Evolutionary conservation across 441 rosid genomes (phyloP).

Genomic region (Cnidoscolus chayamansa): DNA sequence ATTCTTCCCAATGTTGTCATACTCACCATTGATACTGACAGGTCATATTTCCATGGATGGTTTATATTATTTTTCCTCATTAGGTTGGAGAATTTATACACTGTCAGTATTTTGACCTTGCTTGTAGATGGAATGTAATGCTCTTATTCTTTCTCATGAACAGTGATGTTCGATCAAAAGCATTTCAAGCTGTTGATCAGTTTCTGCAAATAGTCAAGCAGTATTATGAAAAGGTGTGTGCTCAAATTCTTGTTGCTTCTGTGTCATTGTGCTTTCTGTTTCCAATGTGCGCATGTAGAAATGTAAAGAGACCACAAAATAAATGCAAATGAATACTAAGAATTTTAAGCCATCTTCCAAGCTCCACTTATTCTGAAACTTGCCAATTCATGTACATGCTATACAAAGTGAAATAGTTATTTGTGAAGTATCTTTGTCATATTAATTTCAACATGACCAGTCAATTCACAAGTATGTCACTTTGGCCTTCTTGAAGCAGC

Average conservation of each 20-base stretch:
- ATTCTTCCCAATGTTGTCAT: slow-evolving; percentile 87
- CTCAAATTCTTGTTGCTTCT: slow-evolving; percentile 17
- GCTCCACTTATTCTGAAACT: not conserved
- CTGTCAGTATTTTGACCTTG: slow-evolving; percentile 4
- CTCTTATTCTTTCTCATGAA: slow-evolving; percentile 25
- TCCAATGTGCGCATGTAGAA: slow-evolving; percentile 5
- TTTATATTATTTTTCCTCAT: not conserved
- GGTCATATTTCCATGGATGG: slow-evolving; percentile 40
- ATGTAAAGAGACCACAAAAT: not conserved
- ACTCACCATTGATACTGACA: slow-evolving; percentile 90
- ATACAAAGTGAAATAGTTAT: not conserved
- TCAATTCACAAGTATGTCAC: not conserved
- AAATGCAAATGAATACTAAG: slow-evolving; percentile 3
- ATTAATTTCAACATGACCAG: not conserved
- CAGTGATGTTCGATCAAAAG: slow-evolving; percentile 92
- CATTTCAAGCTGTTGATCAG: slow-evolving; percentile 95
- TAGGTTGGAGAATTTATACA: not conserved
- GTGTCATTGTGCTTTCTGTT: not conserved
- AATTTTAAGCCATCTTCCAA: not conserved
- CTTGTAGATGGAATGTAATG: slow-evolving; percentile 5
- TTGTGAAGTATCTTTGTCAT: not conserved
- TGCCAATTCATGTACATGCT: not conserved
- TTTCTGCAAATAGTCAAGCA: slow-evolving; percentile 90
- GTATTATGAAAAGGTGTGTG: slow-evolving; percentile 69
- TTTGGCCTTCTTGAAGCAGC: not conserved